Base-by-base conservation (phyloP, 768 basidiomycete genomes). In the Pisolithus microcarpus region DNA sequence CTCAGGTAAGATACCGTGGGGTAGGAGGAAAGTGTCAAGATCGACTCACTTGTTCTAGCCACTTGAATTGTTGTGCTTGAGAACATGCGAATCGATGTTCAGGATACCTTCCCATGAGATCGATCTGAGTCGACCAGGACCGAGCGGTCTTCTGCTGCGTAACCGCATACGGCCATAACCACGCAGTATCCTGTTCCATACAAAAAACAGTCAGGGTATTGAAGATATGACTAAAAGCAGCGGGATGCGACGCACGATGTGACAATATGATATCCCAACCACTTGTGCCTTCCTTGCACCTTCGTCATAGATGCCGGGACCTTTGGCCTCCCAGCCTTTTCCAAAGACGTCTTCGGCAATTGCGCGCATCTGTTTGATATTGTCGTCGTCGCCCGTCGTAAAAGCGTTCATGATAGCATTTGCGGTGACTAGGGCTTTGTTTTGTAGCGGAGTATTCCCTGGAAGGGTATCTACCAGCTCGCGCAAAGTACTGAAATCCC, bases 71-170 rank as follows among this genome's bases (percentile, higher is more conserved):
- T 58, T 91, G 89, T 0, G 87, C 90, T 38, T 85, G 84, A 46
- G 82, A 84, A 61, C 82, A 84, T 2, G 85, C 80, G 67, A 99
- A 99, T n/a, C 90, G 78, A 62, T 97, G 93, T 65, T 99, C 96
- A 0, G 94, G 92, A 65, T 95, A 98, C 19, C 94, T 84, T 21
- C 93, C 86, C 87, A 98, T 97, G 46, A 98, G 79, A 63, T 98
- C 92, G n/a, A 92, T 73, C 64, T 98, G 94, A 2, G 95, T 96
- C 0, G 91, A 86, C 95, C 95, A 99, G 0, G 91, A 94, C 21
- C 94, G 80, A 7, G 96, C 96, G 5, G 91, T 87, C 69, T 99
- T 99, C 69, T 99, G 96, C 65, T 96, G 93, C 0, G 96, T 98
- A 28, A 89, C 91, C 15, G 81, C 79, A 72, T 94, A 97, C 0